Conservation (phyloP, 495 filamentous ascomycete genomes). For the Aspergillus egyptiacus region DNA sequence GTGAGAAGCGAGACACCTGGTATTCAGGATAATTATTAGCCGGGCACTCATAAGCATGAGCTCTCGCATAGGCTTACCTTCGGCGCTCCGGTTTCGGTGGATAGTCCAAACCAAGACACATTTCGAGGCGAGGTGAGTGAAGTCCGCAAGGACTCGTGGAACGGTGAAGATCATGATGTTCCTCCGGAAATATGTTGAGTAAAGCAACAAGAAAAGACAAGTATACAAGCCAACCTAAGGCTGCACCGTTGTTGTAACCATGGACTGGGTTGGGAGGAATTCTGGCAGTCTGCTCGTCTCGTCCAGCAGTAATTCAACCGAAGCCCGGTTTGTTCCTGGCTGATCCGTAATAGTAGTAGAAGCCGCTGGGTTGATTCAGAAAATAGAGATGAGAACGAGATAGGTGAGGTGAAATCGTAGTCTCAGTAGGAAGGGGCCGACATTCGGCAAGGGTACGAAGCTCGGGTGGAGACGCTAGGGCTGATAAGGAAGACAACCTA, state of each 20-base stretch:
- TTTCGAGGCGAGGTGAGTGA: constrained; percentile 79
- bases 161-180: constrained; percentile 46
- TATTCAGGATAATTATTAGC: constrained; percentile 12
- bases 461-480: constrained; percentile 5
- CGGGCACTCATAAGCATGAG: neutral
- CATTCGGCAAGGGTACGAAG: neutral
- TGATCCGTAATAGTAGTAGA: no score
- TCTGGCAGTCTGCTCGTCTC: neutral
- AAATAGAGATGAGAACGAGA: neutral
- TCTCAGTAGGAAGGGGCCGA: neutral
- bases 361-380: no score
- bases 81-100: constrained; percentile 78
- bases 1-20: constrained; percentile 90
- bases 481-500: neutral
- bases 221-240: neutral
- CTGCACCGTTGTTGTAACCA: neutral
- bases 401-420: constrained; percentile 1
- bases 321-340: no score
- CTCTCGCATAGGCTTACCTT: constrained; percentile 51
- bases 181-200: neutral
- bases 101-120: constrained; percentile 87
- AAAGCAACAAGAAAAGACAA: neutral
- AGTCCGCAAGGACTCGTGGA: constrained; percentile 76
- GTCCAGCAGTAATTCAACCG: no score
- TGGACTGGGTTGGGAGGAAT: no score